Conservation (phyloP, 73 alveolate species). For the Tetrahymena malaccensis region DNA sequence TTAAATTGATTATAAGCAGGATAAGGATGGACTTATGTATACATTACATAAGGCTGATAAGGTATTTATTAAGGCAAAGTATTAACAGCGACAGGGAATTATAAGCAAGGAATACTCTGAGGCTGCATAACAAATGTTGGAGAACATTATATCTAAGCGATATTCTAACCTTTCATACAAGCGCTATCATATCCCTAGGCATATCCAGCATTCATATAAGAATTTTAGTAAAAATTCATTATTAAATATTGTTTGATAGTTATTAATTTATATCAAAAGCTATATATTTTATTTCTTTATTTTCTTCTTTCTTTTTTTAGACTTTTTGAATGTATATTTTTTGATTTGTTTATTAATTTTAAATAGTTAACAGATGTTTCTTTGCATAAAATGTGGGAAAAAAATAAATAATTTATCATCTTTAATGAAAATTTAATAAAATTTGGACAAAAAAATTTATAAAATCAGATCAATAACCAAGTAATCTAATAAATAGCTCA, state of each 20-base stretch:
- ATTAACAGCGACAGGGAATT: background rate
- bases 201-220: background rate
- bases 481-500: too few relatives aligned
- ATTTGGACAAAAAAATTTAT: too few relatives aligned
- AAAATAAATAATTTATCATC: too few relatives aligned
- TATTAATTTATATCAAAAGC: background rate
- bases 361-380: background rate
- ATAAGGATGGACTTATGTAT: background rate
- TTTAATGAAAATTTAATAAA: too few relatives aligned
- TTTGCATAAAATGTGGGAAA: background rate
- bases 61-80: background rate
- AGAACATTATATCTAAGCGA: background rate
- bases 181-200: background rate
- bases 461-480: too few relatives aligned
- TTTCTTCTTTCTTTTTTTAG: too few relatives aligned
- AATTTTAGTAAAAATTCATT: background rate
- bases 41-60: background rate
- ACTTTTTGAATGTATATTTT: background rate
- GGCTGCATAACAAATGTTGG: background rate
- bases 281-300: background rate
- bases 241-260: background rate
- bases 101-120: background rate
- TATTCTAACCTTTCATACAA: background rate
- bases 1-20: background rate
- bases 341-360: too few relatives aligned